Evolutionary conservation across 495 filamentous ascomycete species (phyloP), one percentile per base, ranked within the genome.

Genomic region (Talaromyces trachyspermus): DNA sequence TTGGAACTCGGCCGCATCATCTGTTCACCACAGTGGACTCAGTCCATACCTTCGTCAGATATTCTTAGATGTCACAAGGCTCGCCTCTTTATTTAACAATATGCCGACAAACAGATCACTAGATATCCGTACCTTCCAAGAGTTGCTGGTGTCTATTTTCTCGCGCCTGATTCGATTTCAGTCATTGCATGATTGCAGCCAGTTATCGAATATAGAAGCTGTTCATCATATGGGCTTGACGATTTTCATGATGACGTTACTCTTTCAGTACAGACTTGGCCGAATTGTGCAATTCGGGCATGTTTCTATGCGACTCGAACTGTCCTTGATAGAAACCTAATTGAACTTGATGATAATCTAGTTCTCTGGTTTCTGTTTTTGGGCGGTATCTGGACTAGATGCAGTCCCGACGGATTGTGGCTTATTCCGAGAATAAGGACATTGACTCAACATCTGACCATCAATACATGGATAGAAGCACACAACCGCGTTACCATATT

Each of bases 111-210:
- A 27, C 4, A 29, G 25, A 15, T 20, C 27, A 9, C 15, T 62
- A 3, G 54, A 55, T 26, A 38, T 46, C 14, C 20, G 54, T 5
- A 41, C 27, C 4, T 54, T 55, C 17, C 36, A 50, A 17, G 56
- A 62, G 42, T 35, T 55, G 14, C 30, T 59, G 8, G 32, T 57
- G 9, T 62, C 59, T 3, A 38, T 62, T 32, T 52, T 48, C 39
- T 57, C 48, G 15, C 49, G 59, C 26, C 42, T 59, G 15, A 27
- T 54, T 2, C 35, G 43, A 10, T 62, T 57, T 17, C 46, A 44
- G n/a, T 43, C 56, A 20, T 35, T 59, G 7, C 43, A 49, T 5
- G 39, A 52, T 23, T 24, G 32, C 9, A 45, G 27, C 4, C 12
- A 22, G n/a, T 26, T n/a, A 6, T 37, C 38, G 18, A 49, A 47